Evolutionary conservation across 2,329 filamentous ascomycete genomes (phyloP).

Genomic region (Ophiostoma pallidulum): DNA sequence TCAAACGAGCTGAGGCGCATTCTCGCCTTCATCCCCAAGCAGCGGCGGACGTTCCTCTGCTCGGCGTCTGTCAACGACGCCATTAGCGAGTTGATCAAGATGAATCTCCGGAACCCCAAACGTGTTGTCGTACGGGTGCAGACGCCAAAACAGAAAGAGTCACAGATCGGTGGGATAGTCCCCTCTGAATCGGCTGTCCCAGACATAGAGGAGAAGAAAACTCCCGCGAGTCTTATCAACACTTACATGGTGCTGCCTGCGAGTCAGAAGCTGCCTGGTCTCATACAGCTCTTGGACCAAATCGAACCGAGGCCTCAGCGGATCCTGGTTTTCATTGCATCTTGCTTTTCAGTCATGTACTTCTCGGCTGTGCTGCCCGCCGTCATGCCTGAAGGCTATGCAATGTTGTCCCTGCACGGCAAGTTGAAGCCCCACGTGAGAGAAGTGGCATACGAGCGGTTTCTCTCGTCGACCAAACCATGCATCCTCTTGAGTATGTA

Average conservation of each 20-base stretch:
- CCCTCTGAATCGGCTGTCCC: conserved; percentile 38
- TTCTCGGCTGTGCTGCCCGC: conserved; percentile 71
- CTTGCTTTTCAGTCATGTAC: conserved; percentile 91
- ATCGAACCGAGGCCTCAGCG: conserved; percentile 70
- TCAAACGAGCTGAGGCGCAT: conserved; percentile 85
- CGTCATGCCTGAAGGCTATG: conserved; percentile 58
- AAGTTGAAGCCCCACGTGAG: conserved; percentile 85
- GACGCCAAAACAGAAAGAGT: conserved; percentile 38
- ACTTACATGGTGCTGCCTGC: conserved; percentile 68
- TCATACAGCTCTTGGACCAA: conserved; percentile 59
- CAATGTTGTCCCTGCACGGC: conserved; percentile 75
- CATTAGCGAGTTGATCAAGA: conserved; percentile 82
- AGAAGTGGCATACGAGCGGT: conserved; percentile 76
- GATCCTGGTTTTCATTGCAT: conserved; percentile 85
- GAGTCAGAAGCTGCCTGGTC: conserved; percentile 67
- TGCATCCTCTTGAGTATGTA: conserved; percentile 61
- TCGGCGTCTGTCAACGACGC: conserved; percentile 95
- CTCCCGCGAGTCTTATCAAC: conserved; percentile 88
- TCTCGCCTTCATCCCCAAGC: conserved; percentile 75
- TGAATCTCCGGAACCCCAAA: conserved; percentile 87
- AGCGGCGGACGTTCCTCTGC: conserved; percentile 85
- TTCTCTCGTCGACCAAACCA: conserved; percentile 63
- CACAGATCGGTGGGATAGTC: neutral
- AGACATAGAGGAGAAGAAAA: conserved; percentile 67
- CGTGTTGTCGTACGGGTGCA: conserved; percentile 93